Percentiles rank a stretch among this genome's conserved stretches.
Evolutionary conservation across 1,284 basidiomycete genomes (phyloP).

Genomic region (Pyrrhoderma noxium): DNA sequence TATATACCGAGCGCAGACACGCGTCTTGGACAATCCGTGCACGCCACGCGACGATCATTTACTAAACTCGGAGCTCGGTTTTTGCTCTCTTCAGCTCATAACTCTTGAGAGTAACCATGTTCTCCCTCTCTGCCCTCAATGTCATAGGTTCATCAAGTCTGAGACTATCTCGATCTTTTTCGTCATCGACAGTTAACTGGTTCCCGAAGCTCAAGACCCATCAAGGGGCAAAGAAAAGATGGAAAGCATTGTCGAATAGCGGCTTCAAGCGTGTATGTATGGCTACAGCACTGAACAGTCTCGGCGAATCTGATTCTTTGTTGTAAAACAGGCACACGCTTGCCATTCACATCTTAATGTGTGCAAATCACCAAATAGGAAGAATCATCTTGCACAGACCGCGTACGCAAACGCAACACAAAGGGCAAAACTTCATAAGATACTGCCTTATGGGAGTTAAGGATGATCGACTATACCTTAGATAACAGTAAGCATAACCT

Average conservation of each 20-base stretch:
- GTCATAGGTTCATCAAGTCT: background rate
- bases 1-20: no score
- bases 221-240: conserved; percentile 75
- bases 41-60: no score
- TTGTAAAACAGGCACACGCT: conserved; percentile 47
- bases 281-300: conserved; percentile 4
- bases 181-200: conserved; percentile 36
- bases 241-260: conserved; percentile 60
- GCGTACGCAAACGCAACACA: conserved; percentile 59
- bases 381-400: conserved; percentile 58
- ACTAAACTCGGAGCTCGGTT: no score
- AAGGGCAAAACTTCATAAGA: conserved; percentile 55
- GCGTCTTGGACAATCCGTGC: no score
- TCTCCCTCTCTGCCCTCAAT: conserved; percentile 1
- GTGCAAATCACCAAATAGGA: conserved; percentile 53
- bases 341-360: conserved; percentile 67
- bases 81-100: no score
- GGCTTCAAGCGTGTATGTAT: conserved; percentile 69
- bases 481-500: no score
- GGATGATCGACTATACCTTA: background rate
- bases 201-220: conserved; percentile 72
- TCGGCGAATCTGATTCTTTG: background rate
- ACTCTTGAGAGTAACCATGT: background rate
- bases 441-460: conserved; percentile 46
- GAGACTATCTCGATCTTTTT: conserved; percentile 30